A percentile compares a stretch with the other conserved stretches of the same genome.
Evolutionary conservation across 768 basidiomycete genomes (phyloP).

Genomic region (Cubamyces lactineus): DNA sequence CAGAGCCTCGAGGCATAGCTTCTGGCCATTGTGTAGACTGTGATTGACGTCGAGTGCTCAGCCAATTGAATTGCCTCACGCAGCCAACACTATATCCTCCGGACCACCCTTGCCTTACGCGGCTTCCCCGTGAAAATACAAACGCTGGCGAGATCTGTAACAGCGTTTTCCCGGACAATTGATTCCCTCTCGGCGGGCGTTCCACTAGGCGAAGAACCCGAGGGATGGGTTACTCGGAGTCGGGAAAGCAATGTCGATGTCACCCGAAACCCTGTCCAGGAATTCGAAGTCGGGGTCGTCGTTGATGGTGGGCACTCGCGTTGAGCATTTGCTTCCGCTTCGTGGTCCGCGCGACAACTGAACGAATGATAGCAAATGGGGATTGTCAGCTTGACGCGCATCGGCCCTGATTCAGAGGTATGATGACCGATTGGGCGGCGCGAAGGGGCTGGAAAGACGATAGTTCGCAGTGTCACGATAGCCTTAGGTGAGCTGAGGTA

Average conservation of each 20-base stretch:
- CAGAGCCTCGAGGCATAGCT: constrained; percentile 23
- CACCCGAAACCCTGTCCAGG: neutral
- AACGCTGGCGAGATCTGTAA: constrained; percentile 2
- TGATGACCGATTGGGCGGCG: constrained; percentile 10
- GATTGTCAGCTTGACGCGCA: neutral
- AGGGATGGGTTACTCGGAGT: neutral
- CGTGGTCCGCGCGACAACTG: neutral
- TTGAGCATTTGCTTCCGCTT: neutral
- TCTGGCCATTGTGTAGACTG: constrained; percentile 18
- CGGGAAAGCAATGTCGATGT: constrained; percentile 1
- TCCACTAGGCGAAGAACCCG: neutral
- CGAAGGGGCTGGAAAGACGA: neutral
- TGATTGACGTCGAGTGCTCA: constrained; percentile 22
- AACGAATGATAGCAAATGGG: constrained; percentile 1
- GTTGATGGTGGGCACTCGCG: too few species aligned
- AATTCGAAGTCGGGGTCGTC: too few species aligned
- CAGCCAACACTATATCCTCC: neutral
- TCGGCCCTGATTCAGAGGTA: constrained; percentile 15
- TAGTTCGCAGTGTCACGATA: neutral
- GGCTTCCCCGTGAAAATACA: neutral
- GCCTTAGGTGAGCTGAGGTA: constrained; percentile 1
- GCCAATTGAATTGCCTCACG: constrained; percentile 15
- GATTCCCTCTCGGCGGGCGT: neutral
- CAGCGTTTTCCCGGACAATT: constrained; percentile 8
- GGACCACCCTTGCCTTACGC: constrained; percentile 7